Conservation (phyloP, 495 filamentous ascomycete genomes). For the Staphylotrichum longicolle region DNA sequence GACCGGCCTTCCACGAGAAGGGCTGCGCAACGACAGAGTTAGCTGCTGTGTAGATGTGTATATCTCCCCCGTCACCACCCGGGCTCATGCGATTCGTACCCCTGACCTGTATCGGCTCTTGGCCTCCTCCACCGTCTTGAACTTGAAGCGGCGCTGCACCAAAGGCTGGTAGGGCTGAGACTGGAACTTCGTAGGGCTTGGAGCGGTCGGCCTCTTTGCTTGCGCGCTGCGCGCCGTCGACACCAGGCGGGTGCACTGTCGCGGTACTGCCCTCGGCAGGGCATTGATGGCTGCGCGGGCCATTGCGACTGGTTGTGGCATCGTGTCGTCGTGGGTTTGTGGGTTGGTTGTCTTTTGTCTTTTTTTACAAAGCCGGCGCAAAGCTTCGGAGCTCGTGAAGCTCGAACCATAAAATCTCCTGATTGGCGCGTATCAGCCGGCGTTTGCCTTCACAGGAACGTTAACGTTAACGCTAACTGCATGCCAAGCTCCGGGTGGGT, state of each 20-base stretch:
- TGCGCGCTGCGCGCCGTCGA: slow-evolving; percentile 26
- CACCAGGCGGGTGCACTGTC: slow-evolving; percentile 31
- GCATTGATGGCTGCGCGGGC: slow-evolving; percentile 28
- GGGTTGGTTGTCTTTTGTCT: not conserved
- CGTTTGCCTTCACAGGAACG: not conserved
- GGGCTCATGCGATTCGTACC: slow-evolving; percentile 31
- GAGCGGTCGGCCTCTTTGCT: slow-evolving; percentile 23
- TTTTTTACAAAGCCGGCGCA: not conserved
- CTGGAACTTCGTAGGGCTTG: slow-evolving; percentile 19
- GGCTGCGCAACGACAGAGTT: slow-evolving; percentile 52
- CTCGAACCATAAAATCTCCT: slow-evolving; percentile 24
- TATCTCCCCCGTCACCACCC: not conserved
- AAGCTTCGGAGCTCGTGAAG: slow-evolving; percentile 9
- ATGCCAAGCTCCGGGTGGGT: slow-evolving; percentile 6
- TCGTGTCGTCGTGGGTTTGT: slow-evolving; percentile 17
- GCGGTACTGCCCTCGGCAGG: slow-evolving; percentile 23
- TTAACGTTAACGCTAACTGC: slow-evolving; percentile 4
- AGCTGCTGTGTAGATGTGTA: slow-evolving; percentile 7
- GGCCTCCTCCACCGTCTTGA: slow-evolving; percentile 56
- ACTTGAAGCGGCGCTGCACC: slow-evolving; percentile 37
- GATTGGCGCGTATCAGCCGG: slow-evolving; percentile 11
- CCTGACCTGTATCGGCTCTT: slow-evolving; percentile 52
- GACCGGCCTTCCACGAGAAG: slow-evolving; percentile 85
- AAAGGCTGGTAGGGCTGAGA: slow-evolving; percentile 34
- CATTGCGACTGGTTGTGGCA: slow-evolving; percentile 31